phyloP scores from a whole-genome alignment of 352 stramenopile genomes.

The Peronospora belbahrii region DNA sequence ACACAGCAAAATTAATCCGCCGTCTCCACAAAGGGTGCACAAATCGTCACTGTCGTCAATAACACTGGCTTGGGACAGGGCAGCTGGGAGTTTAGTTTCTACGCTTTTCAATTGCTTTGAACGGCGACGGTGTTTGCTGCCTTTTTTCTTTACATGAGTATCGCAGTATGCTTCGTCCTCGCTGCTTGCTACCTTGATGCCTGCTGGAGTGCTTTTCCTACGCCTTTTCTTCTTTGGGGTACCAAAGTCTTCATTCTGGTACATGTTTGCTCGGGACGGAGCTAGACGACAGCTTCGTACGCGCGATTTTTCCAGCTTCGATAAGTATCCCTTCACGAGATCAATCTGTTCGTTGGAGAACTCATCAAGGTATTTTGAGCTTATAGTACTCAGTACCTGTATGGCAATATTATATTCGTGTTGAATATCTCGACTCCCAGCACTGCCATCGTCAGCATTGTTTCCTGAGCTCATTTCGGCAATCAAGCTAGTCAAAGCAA shows the following conservation, averaged over 20 bases:
- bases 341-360: constrained; percentile 82
- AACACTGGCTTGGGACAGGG: constrained; percentile 43
- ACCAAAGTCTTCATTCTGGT: constrained; percentile 28
- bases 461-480: constrained; percentile 47
- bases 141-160: constrained; percentile 23
- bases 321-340: constrained; percentile 63
- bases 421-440: constrained; percentile 45
- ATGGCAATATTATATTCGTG: constrained; percentile 86
- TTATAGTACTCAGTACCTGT: constrained; percentile 70
- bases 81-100: constrained; percentile 2
- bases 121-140: constrained; percentile 23
- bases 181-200: constrained; percentile 19
- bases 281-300: constrained; percentile 66
- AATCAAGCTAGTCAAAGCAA: constrained; percentile 63
- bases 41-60: constrained; percentile 86
- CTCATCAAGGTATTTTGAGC: constrained; percentile 65
- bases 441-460: constrained; percentile 36
- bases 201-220: constrained; percentile 30
- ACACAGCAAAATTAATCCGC: constrained; percentile 86
- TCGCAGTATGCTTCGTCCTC: constrained; percentile 39
- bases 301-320: constrained; percentile 75
- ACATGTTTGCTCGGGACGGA: constrained; percentile 21
- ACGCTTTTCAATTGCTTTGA: constrained; percentile 28
- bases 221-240: constrained; percentile 40
- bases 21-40: constrained; percentile 88